Evolutionary conservation across 768 basidiomycete species (phyloP), one percentile per base, ranked within the genome.

Genomic region (Krasilnikovozyma curviuscula): DNA sequence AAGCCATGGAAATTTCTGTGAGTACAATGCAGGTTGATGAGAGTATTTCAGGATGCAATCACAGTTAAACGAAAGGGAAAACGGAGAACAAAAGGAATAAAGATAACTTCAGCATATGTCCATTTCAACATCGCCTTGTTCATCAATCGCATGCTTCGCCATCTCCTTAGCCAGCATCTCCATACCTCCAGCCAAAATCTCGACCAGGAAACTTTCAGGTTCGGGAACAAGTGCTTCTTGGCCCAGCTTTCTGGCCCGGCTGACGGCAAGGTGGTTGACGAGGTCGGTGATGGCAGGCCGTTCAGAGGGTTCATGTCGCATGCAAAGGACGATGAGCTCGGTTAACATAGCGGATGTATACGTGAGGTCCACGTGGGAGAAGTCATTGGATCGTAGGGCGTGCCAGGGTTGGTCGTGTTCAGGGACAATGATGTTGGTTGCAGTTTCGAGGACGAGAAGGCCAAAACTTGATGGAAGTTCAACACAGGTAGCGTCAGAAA

Each of bases 341-440:
- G 79, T 68, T 49, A 91, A 67, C 59, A 77, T 74, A 7, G 71
- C 68, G 56, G 79, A 83, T 24, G 65, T 42, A 68, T 71, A 58
- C 3, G 51, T 46, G 13, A 67, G 55, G 59, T 83, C 76, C 48
- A 88, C 76, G 61, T 85, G 84, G 42, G 77, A 74, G 61, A 93
- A 88, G 67, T 98, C 83, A 61, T 91, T 82, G 49, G 75, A 75
- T 48, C 93, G 78, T 30, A 97, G 71, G 54, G 81, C 77, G 59
- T 93, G 89, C 93, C 93, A 98, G 1, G 81, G 74, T 43, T 82
- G 78, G 23, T 91, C 91, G 45, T 71, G 86, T 88, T 61, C 38
- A 60, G 93, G 93, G 39, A 98, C 84, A 44, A 93, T 76, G 59
- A 97, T 86, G 61, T 98, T 98, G 54, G 84, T 75, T 44, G 89